A percentile compares a stretch with the other conserved stretches of the same genome.
These are phyloP conservation scores for Nitzschia sp. DNA, from an alignment of 108 stramenopile species.

Conservation along the genomic window DNA sequence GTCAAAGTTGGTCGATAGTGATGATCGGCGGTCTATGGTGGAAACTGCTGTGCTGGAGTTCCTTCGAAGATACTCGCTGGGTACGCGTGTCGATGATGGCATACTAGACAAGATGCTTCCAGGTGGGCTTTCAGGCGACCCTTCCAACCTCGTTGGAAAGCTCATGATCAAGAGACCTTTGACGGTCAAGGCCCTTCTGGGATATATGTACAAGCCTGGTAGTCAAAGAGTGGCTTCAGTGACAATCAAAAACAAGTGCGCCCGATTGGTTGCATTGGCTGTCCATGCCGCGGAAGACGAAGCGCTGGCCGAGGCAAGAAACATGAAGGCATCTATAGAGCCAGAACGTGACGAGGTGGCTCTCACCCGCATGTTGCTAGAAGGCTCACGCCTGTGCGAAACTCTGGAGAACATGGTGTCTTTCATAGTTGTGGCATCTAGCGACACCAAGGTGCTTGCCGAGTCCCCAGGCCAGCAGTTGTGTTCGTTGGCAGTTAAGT, in stretches of 20 bases:
- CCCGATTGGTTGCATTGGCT: constrained; percentile 67
- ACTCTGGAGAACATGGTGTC: constrained; percentile 83
- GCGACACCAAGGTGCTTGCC: constrained; percentile 4
- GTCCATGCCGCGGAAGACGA: constrained; percentile 59
- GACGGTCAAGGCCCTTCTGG: constrained; percentile 58
- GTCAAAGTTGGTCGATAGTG: constrained; percentile 12
- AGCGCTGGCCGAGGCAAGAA: constrained; percentile 20
- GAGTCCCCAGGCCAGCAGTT: constrained; percentile 65
- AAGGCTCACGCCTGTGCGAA: constrained; percentile 79
- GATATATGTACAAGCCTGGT: constrained; percentile 64
- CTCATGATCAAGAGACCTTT: constrained; percentile 67
- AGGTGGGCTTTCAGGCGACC: constrained; percentile 32
- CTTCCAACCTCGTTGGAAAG: constrained; percentile 51
- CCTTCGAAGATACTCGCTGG: constrained; percentile 59
- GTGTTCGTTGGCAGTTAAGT: constrained; percentile 62
- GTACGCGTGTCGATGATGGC: constrained; percentile 60
- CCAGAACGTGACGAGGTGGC: constrained; percentile 52
- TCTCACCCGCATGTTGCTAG: constrained; percentile 45
- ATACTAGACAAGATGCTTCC: constrained; percentile 60
- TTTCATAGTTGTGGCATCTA: constrained; percentile 53
- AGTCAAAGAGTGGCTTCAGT: constrained; percentile 34
- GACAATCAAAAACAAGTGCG: constrained; percentile 60
- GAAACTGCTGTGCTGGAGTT: constrained; percentile 62
- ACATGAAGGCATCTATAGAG: not conserved
- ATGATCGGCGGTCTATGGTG: constrained; percentile 33